A percentile compares a stretch with the other conserved stretches of the same genome.
Evolutionary conservation across 805 yeast genomes (phyloP).

Genomic region (Blastobotrys parvus): DNA sequence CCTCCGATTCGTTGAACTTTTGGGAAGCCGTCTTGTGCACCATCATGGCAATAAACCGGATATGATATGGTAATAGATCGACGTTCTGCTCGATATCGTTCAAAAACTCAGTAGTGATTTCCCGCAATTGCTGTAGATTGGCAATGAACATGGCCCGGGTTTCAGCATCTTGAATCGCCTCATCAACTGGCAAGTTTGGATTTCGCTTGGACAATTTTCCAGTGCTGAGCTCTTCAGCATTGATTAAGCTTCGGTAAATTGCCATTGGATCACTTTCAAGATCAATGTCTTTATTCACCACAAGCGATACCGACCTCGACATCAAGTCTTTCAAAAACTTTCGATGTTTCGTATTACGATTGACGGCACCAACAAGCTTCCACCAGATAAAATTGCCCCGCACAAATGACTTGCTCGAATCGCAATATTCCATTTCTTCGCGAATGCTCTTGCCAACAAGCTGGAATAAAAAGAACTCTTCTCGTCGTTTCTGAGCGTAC

Average conservation of each 20-base stretch:
- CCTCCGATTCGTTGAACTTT: constrained; percentile 29
- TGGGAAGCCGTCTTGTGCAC: constrained; percentile 18
- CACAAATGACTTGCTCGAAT: constrained; percentile 16
- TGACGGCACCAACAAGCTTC: constrained; percentile 33
- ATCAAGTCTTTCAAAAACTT: constrained; percentile 29
- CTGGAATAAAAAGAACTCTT: constrained; percentile 58
- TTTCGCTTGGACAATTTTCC: constrained; percentile 30
- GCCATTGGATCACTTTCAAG: constrained; percentile 75
- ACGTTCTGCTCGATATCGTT: constrained; percentile 40
- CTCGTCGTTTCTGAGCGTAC: constrained; percentile 43
- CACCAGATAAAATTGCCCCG: constrained; percentile 34
- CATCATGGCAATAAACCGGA: constrained; percentile 47
- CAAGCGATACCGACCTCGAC: constrained; percentile 28
- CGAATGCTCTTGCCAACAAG: constrained; percentile 35
- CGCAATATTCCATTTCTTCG: constrained; percentile 20
- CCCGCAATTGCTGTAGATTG: constrained; percentile 70
- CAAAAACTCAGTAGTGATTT: constrained; percentile 53
- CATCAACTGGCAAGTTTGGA: constrained; percentile 43
- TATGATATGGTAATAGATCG: constrained; percentile 44
- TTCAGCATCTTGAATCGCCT: constrained; percentile 72
- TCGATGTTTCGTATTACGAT: constrained; percentile 31
- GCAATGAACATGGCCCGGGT: constrained; percentile 62
- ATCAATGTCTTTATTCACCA: constrained; percentile 33
- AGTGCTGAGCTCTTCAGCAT: constrained; percentile 27
- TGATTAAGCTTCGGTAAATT: constrained; percentile 21